These are phyloP conservation scores for Nowakowskiella sp. DNA, from an alignment of 192 early-diverging fungal genomes.

Conservation along the genomic window DNA sequence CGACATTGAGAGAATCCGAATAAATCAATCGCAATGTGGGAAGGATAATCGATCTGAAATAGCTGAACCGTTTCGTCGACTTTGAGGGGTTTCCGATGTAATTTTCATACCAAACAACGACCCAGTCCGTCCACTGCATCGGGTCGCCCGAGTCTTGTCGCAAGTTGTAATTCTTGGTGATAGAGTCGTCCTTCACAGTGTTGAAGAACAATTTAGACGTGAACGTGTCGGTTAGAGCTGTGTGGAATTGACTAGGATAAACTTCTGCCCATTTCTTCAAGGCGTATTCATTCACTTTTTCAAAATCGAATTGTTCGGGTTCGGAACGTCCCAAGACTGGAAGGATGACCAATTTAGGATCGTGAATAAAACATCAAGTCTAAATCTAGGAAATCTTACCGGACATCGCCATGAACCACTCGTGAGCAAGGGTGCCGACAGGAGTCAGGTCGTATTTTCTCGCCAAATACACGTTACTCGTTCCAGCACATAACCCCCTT, in stretches of 20 bases:
- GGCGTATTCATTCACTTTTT: constrained; percentile 51
- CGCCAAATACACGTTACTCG: constrained; percentile 67
- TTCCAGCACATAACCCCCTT: constrained; percentile 48
- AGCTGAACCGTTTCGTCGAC: not conserved
- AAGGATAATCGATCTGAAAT: too few relatives aligned
- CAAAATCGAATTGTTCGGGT: constrained; percentile 9
- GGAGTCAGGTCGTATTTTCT: constrained; percentile 19
- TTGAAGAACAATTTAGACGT: constrained; percentile 54
- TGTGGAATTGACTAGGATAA: constrained; percentile 47
- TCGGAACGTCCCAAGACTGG: constrained; percentile 47
- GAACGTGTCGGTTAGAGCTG: constrained; percentile 71
- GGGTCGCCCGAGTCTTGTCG: constrained; percentile 73
- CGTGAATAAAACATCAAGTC: not conserved
- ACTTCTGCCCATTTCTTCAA: constrained; percentile 51
- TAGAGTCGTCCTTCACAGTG: constrained; percentile 47
- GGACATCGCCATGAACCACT: constrained; percentile 69
- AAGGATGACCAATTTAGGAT: not conserved
- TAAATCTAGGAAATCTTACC: constrained; percentile 4
- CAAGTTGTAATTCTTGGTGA: constrained; percentile 44
- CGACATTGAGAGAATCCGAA: constrained; percentile 56
- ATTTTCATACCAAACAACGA: constrained; percentile 46
- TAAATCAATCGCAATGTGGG: constrained; percentile 57
- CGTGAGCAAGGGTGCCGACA: constrained; percentile 57
- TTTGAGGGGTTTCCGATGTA: constrained; percentile 48
- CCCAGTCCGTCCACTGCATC: constrained; percentile 44